Base-by-base conservation (phyloP, 108 stramenopile species). In the Mediolabrus comicus region DNA sequence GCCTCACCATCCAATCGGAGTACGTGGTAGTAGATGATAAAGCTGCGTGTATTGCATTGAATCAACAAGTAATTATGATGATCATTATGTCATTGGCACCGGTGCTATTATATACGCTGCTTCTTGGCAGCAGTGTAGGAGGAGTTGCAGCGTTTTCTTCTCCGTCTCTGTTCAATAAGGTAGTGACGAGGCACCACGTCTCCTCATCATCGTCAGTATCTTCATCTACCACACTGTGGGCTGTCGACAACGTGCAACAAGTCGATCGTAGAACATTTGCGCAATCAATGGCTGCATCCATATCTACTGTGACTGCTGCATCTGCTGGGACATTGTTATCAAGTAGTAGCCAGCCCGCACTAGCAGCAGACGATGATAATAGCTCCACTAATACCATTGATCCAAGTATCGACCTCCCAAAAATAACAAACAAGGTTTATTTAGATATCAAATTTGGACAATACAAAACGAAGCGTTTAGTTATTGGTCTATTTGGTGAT, bases 401-500 rank as follows among this genome's bases (percentile, higher is more conserved):
- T 70, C 87, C 87, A 4, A 67, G 65, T 3, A 51, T 59, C 10
- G 73, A 69, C 35, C 59, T 82, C 9, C 87, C 83, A 1, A 75
- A 64, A 55, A 80, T 88, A 46, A 88, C 87, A 4, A 69, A 86
- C 27, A 74, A 73, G 16, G 85, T 82, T 3, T 89, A 84, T 46
- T 58, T 89, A 12, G 88, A 89, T 66, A 80, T 89, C 10, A 56
- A 74, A 63, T 72, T 72, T 10, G 82, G 52, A 6, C 57, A 54
- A 4, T 35, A 32, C 62, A 79, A 73, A 68, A 59, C 70, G 4
- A 74, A 69, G 26, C 62, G 85, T 29, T 34, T 89, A 3, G 66
- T 72, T 10, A 88, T 91, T 43, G 90, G 87, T 10, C 43, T 91
- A 1, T 91, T 73, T 59, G 90, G 90, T 1, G 72, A 91, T 29